These are phyloP conservation scores for Hypomontagnella submonticulosa DNA, from an alignment of 495 filamentous ascomycete genomes.

Conservation along the genomic window DNA sequence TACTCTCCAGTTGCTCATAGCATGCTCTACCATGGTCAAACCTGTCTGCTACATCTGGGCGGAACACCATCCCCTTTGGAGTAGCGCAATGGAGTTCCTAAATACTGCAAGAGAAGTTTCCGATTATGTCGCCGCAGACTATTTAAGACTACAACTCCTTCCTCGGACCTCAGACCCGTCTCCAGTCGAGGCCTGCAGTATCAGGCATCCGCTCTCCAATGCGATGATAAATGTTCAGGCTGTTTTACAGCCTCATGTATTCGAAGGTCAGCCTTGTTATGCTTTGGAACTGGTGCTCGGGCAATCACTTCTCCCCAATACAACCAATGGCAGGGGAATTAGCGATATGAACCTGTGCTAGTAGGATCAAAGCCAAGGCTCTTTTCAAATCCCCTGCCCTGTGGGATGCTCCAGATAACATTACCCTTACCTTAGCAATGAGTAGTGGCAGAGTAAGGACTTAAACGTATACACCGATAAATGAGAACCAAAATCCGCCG, in stretches of 20 bases:
- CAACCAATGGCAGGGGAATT: background rate
- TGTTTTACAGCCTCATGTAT: background rate
- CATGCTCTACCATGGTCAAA: slow-evolving; percentile 5
- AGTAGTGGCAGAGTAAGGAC: too few relatives aligned
- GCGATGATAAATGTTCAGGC: background rate
- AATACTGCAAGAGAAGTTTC: background rate
- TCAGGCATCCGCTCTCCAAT: background rate
- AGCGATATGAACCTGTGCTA: slow-evolving; percentile 13
- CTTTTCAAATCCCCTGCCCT: too few relatives aligned
- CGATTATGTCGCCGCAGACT: slow-evolving; percentile 18
- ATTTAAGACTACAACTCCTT: background rate
- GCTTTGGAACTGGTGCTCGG: background rate
- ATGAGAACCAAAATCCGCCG: too few relatives aligned
- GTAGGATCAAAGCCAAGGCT: too few relatives aligned
- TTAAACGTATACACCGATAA: too few relatives aligned
- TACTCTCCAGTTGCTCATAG: background rate
- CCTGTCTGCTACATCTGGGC: slow-evolving; percentile 1
- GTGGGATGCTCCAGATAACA: too few relatives aligned
- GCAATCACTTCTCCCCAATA: background rate
- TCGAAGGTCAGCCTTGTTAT: background rate
- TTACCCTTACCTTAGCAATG: too few relatives aligned
- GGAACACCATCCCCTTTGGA: slow-evolving; percentile 2
- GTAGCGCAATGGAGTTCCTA: background rate
- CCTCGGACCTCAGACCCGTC: background rate
- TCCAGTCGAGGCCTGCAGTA: background rate